phyloP scores from a whole-genome alignment of 306 rosid species.

The Inga oerstediana region DNA sequence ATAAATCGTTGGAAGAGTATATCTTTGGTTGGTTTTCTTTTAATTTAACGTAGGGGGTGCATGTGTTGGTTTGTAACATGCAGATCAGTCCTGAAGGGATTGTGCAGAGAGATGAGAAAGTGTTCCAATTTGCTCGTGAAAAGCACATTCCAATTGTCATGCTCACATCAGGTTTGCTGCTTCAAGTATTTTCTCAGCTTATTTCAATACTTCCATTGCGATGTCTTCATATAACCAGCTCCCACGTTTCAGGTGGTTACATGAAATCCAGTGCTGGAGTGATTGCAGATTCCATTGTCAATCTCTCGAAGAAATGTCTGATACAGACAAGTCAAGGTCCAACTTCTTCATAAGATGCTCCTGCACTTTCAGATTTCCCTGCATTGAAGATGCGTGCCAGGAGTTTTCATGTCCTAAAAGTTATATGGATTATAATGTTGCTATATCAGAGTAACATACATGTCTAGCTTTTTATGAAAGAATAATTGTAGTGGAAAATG shows the following conservation, averaged over 20 bases:
- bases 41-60: conserved; percentile 21
- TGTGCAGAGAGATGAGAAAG: conserved; percentile 83
- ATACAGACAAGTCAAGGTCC: conserved; percentile 51
- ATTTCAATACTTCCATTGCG: conserved; percentile 7
- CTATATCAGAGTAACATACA: neutral
- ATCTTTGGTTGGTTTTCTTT: conserved; percentile 25
- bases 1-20: neutral
- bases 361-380: conserved; percentile 11
- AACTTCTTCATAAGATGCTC: conserved; percentile 24
- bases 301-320: conserved; percentile 68
- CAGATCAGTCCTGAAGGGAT: conserved; percentile 93
- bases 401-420: conserved; percentile 21
- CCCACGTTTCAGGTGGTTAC: conserved; percentile 80
- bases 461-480: neutral
- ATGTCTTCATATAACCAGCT: neutral
- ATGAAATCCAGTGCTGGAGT: conserved; percentile 91
- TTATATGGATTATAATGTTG: conserved; percentile 19
- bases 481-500: neutral
- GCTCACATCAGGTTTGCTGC: conserved; percentile 87
- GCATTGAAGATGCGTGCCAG: neutral
- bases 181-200: neutral
- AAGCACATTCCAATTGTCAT: conserved; percentile 82
- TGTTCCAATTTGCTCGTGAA: conserved; percentile 75
- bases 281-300: conserved; percentile 81
- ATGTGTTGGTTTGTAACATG: conserved; percentile 33